Evolutionary conservation across 73 alveolate genomes (phyloP).

Genomic region (Paramecium tetraurelia): DNA sequence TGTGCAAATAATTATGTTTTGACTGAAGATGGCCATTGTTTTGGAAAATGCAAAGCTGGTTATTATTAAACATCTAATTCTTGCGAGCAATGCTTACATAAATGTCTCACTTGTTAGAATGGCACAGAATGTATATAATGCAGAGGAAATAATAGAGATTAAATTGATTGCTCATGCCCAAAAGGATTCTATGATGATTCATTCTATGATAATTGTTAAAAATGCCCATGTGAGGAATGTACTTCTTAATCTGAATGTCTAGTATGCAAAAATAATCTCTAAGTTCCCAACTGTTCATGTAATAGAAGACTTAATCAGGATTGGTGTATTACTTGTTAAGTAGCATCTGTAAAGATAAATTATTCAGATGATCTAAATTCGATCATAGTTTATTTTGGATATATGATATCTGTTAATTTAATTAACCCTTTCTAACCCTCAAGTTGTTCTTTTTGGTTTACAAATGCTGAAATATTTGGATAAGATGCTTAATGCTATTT

Average conservation of each 20-base stretch:
- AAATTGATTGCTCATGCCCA: not conserved
- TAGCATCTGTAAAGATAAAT: not conserved
- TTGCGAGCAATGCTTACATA: not conserved
- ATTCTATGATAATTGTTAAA: not conserved
- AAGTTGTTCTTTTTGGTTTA: not conserved
- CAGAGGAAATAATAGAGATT: not conserved
- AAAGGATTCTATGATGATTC: not conserved
- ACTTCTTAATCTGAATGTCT: not conserved
- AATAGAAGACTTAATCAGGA: not conserved
- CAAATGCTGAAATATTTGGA: not conserved
- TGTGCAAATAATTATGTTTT: not conserved
- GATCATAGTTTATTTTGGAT: not conserved
- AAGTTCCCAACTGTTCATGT: not conserved
- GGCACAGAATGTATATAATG: not conserved
- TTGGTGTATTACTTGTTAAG: not conserved
- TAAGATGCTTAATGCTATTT: not conserved
- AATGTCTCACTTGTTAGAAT: not conserved
- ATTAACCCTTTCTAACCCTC: not conserved
- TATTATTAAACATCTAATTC: not conserved
- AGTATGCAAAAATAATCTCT: not conserved
- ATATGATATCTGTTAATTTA: not conserved
- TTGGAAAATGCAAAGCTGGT: not conserved
- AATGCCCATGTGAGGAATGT: not conserved
- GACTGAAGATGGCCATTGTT: not conserved
- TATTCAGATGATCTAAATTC: not conserved